A percentile compares a stretch with the other conserved stretches of the same genome.
Evolutionary conservation across 106 monocot genomes (phyloP).

Genomic region (Posidonia australis): DNA sequence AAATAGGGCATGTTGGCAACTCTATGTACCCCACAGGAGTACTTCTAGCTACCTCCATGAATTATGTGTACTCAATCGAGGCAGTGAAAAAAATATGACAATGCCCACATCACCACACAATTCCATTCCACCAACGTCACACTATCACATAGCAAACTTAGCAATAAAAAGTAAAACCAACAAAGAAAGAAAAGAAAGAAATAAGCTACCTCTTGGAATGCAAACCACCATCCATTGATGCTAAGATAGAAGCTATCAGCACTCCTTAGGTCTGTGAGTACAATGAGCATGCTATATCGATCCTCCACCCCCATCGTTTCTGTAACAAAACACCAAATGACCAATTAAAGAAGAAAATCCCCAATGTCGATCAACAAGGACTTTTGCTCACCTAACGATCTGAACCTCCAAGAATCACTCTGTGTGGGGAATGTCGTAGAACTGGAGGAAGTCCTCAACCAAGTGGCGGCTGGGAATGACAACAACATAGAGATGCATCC

Average conservation of each 20-base stretch:
- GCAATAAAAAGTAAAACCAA: not conserved
- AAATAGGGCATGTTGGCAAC: constrained; percentile 83
- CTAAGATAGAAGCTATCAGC: constrained; percentile 80
- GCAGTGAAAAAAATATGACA: constrained; percentile 73
- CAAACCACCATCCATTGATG: constrained; percentile 71
- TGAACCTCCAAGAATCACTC: constrained; percentile 32
- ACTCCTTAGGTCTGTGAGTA: constrained; percentile 62
- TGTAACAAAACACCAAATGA: constrained; percentile 8
- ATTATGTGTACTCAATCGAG: constrained; percentile 56
- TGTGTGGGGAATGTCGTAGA: constrained; percentile 47
- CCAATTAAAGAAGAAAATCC: not conserved
- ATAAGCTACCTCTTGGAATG: constrained; percentile 44
- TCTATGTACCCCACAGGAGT: constrained; percentile 61
- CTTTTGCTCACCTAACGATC: constrained; percentile 45
- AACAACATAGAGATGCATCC: constrained; percentile 52
- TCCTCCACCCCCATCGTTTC: constrained; percentile 85
- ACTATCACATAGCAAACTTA: no score
- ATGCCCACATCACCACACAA: not conserved
- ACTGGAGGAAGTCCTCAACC: constrained; percentile 53
- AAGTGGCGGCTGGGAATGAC: constrained; percentile 53
- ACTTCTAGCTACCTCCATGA: constrained; percentile 37
- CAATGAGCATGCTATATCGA: constrained; percentile 67
- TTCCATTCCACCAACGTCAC: not conserved
- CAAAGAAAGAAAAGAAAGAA: not conserved
- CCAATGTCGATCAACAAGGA: not conserved